These are phyloP conservation scores for Podospora appendiculata DNA, from an alignment of 495 filamentous ascomycete genomes.

Conservation along the genomic window DNA sequence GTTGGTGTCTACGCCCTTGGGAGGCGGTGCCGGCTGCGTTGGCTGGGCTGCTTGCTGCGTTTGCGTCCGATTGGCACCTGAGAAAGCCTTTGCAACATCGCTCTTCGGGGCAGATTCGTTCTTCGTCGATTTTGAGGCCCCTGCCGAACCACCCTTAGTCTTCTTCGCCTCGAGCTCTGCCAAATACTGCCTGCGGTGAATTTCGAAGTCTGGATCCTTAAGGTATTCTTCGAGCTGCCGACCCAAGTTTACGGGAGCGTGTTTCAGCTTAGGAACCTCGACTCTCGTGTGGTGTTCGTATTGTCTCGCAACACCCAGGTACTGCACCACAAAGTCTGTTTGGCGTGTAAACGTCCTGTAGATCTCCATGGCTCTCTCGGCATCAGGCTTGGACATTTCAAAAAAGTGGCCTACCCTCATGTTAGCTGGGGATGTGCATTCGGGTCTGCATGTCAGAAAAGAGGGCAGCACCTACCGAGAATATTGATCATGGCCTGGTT, in stretches of 20 bases:
- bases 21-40: constrained; percentile 15
- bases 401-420: constrained; percentile 76
- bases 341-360: constrained; percentile 91
- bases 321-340: constrained; percentile 87
- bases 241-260: constrained; percentile 85
- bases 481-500: constrained; percentile 99
- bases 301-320: constrained; percentile 76
- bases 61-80: constrained; percentile 18
- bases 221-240: constrained; percentile 90
- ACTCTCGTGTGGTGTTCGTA: constrained; percentile 87
- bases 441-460: background rate
- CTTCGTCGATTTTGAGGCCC: constrained; percentile 22
- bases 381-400: constrained; percentile 93
- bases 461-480: constrained; percentile 52
- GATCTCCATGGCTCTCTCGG: constrained; percentile 82
- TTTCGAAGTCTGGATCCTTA: constrained; percentile 92
- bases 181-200: constrained; percentile 85
- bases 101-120: constrained; percentile 25
- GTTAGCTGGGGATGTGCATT: constrained; percentile 6
- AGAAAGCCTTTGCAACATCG: constrained; percentile 30
- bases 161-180: constrained; percentile 79
- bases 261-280: constrained; percentile 95
- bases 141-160: constrained; percentile 34
- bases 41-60: constrained; percentile 11
- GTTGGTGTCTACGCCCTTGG: constrained; percentile 64